These are phyloP conservation scores for Laetiporus sulphureus DNA, from an alignment of 1,284 basidiomycete species.

Conservation along the genomic window DNA sequence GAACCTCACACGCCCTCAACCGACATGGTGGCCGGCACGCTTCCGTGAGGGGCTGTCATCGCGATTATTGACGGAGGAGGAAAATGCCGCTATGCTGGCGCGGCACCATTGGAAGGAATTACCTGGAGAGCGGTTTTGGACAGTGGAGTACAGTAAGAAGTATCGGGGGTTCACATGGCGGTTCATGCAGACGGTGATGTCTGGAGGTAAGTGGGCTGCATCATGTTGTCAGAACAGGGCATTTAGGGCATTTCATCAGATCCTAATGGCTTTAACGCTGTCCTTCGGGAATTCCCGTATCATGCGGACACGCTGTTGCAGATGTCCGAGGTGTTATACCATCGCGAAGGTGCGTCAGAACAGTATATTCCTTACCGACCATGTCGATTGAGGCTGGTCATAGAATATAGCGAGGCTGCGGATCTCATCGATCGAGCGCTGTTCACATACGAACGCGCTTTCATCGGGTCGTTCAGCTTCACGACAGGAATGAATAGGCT, in stretches of 20 bases:
- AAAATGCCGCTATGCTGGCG: constrained; percentile 38
- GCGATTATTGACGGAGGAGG: constrained; percentile 48
- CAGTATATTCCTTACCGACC: neutral
- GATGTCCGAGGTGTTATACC: constrained; percentile 76
- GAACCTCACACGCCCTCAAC: constrained; percentile 55
- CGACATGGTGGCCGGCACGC: constrained; percentile 56
- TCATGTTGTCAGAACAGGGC: neutral
- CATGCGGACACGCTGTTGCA: constrained; percentile 90
- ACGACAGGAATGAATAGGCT: constrained; percentile 74
- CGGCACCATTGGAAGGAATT: constrained; percentile 36
- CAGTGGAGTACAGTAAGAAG: constrained; percentile 76
- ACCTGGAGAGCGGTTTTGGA: constrained; percentile 74
- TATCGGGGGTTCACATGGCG: constrained; percentile 77
- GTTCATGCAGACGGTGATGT: constrained; percentile 75
- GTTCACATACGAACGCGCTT: constrained; percentile 84
- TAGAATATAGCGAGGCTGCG: constrained; percentile 78
- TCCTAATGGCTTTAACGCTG: constrained; percentile 57
- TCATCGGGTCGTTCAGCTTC: constrained; percentile 80
- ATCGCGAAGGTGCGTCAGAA: constrained; percentile 64
- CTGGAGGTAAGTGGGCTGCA: constrained; percentile 55
- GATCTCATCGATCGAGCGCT: constrained; percentile 84
- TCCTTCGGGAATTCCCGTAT: constrained; percentile 62
- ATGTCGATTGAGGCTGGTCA: neutral
- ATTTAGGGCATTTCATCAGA: constrained; percentile 33
- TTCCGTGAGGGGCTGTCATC: constrained; percentile 67